Base-by-base conservation (phyloP, 306 rosid species). In the Prunus armeniaca region DNA sequence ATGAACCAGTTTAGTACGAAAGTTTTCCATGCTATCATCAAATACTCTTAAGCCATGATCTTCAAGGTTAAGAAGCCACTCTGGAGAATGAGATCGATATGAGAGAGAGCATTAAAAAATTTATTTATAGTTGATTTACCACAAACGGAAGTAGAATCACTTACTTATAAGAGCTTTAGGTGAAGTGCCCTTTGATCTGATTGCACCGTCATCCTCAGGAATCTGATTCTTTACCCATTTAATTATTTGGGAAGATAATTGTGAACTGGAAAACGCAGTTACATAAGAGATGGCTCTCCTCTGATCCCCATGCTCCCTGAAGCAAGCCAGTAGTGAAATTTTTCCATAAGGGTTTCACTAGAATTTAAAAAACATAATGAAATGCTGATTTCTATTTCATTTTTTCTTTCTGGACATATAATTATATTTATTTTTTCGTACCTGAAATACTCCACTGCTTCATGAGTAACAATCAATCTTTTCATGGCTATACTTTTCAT, bases 11-110 rank as follows among this genome's bases (percentile, higher is more conserved):
- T 69, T 82, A 67, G 87, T 86, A 47, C 50, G 89, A 51, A 6
- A 78, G 65, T 61, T 82, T 43, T 78, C 79, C 49, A 67, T 43
- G 54, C 74, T 85, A 52, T 90, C 96, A 75, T 80, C 93, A 62
- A 91, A 88, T 67, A 88, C 86, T 83, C 73, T 75, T 49, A 90
- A 66, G 27, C 98, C 98, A 56, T 58, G 81, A 75, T 78, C 78
- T 81, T 90, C 97, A 43, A 88, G 91, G 80, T 81, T 81, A 73
- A 90, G 75, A 64, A 93, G 86, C 90, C 96, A 90, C 74, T 82
- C 98, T 93, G 80, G 69, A 64, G 32, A 75, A 64, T 49, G 65
- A 77, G 34, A 86, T 51, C 25, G 65, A 67, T 41, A 58, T 55
- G 56, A 65, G 62, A 64, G 12, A 46, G 27, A 41, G 38, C 43